Percentiles rank a stretch among this genome's conserved stretches.
phyloP scores from a whole-genome alignment of 2,329 filamentous ascomycete species.

The Claviceps monticola region DNA sequence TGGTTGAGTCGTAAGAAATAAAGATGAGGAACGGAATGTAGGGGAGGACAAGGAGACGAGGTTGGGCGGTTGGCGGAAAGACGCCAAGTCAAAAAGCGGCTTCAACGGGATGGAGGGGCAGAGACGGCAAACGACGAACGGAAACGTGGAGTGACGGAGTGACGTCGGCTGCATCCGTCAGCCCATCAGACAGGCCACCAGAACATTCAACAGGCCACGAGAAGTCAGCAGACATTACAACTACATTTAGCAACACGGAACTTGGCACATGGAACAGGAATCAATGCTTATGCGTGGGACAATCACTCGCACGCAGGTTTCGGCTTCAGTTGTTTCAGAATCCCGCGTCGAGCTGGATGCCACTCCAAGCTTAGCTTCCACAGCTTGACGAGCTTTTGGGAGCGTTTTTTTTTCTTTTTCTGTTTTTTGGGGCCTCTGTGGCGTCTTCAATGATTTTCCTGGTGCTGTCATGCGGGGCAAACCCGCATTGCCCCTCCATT shows the following conservation, averaged over 20 bases:
- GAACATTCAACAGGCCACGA: neutral
- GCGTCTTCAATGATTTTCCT: neutral
- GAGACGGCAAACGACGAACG: neutral
- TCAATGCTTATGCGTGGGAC: neutral
- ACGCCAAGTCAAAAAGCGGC: too few relatives aligned
- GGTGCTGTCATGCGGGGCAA: neutral
- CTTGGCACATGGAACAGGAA: too few relatives aligned
- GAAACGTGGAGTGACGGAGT: neutral
- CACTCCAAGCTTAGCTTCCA: neutral
- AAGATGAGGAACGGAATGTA: neutral
- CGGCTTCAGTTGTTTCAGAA: neutral
- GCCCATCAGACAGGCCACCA: neutral
- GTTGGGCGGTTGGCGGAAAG: neutral
- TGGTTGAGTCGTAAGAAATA: neutral
- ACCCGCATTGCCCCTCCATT: neutral
- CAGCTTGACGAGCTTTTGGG: neutral
- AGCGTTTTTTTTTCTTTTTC: neutral
- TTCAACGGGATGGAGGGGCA: neutral
- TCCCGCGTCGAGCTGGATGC: too few relatives aligned
- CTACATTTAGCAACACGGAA: neutral
- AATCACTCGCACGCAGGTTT: neutral
- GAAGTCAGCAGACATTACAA: neutral
- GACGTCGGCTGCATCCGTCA: neutral
- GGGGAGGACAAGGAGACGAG: neutral
- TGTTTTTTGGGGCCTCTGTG: neutral